Conservation (phyloP, 345 rosid species). For the Euclidium syriacum region DNA sequence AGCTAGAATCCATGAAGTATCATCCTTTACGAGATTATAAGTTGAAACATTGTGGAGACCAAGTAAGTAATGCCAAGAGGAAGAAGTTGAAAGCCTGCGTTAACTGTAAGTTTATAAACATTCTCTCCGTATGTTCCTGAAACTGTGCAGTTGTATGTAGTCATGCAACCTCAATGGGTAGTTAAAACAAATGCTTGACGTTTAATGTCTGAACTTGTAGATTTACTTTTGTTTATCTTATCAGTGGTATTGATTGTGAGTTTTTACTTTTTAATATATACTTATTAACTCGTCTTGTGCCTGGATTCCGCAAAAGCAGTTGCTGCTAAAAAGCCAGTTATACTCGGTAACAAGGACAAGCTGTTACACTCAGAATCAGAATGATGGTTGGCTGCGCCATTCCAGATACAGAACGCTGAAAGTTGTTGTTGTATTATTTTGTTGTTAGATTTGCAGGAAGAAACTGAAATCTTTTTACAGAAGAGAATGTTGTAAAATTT, state of each 20-base stretch:
- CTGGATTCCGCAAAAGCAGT: constrained; percentile 10
- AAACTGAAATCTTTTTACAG: background rate
- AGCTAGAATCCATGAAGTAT: constrained; percentile 64
- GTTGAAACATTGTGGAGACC: constrained; percentile 12
- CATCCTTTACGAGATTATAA: constrained; percentile 65
- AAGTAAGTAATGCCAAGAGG: constrained; percentile 31
- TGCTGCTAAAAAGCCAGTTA: background rate
- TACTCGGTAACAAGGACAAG: background rate
- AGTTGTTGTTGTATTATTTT: constrained; percentile 4
- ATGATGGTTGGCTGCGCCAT: constrained; percentile 9
- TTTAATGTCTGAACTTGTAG: background rate
- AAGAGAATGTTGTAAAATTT: background rate
- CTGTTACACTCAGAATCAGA: constrained; percentile 13
- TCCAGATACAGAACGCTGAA: background rate
- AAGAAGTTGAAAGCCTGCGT: constrained; percentile 43
- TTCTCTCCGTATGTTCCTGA: background rate
- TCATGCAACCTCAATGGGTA: constrained; percentile 4
- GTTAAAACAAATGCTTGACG: background rate
- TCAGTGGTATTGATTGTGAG: background rate
- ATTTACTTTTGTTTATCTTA: background rate
- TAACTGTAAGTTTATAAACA: constrained; percentile 34
- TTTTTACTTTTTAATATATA: background rate
- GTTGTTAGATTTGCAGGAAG: constrained; percentile 1
- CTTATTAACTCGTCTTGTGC: constrained; percentile 1
- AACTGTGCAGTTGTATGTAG: too few relatives aligned